phyloP scores from a whole-genome alignment of 164 flowering plant species.

The Houttuynia cordata region DNA sequence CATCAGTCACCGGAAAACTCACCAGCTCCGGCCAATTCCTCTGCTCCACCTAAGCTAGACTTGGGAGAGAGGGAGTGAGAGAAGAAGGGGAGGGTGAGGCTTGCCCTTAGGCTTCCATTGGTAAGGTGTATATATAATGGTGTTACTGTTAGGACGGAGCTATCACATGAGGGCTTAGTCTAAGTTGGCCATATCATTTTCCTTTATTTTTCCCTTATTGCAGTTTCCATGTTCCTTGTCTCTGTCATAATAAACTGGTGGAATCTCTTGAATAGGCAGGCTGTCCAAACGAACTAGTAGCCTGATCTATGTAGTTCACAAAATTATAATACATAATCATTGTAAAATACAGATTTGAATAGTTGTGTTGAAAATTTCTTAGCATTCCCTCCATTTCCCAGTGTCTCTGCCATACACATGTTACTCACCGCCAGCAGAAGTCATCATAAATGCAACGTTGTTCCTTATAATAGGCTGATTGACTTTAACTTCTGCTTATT shows the following conservation, averaged over 20 bases:
- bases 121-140: not conserved
- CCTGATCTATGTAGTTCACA: too few species aligned
- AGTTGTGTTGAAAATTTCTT: not conserved
- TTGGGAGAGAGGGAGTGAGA: not conserved
- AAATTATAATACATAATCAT: too few species aligned
- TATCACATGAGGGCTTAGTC: not conserved
- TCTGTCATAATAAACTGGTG: not conserved
- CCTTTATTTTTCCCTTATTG: not conserved
- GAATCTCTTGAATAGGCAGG: not conserved
- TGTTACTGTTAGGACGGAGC: not conserved
- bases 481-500: not conserved
- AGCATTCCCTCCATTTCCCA: not conserved
- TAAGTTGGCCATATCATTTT: too few species aligned
- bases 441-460: not conserved
- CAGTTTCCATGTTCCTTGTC: not conserved
- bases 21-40: slow-evolving; percentile 2
- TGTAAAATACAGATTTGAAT: not conserved
- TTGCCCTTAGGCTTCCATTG: not conserved
- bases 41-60: not conserved
- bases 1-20: slow-evolving; percentile 2
- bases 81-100: not conserved
- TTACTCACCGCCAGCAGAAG: not conserved
- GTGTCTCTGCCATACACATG: not conserved
- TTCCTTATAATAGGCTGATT: not conserved
- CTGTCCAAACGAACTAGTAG: not conserved